Evolutionary conservation across 2,329 filamentous ascomycete genomes (phyloP).

Genomic region (Phialophora macrospora): DNA sequence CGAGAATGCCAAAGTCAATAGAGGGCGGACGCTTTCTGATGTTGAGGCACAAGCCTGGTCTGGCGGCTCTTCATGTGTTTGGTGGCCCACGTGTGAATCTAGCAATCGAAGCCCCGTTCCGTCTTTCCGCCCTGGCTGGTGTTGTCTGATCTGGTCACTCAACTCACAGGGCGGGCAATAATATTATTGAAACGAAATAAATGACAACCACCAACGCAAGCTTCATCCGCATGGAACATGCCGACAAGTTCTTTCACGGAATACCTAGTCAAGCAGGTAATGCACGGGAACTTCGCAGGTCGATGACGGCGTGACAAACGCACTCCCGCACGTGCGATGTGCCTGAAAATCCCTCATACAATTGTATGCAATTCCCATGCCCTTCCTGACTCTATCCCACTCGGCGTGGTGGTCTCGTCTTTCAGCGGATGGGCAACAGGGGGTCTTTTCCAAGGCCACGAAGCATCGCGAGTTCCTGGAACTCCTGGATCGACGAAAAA

Average conservation of each 20-base stretch:
- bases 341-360: constrained; percentile 1
- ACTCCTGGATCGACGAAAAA: neutral
- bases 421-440: neutral
- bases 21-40: neutral
- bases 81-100: too few species aligned
- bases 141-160: neutral
- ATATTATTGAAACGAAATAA: neutral
- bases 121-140: neutral
- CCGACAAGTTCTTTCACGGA: neutral
- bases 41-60: neutral
- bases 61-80: neutral
- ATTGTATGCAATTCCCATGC: neutral
- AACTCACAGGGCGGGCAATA: too few species aligned
- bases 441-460: neutral
- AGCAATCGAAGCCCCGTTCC: neutral
- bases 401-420: neutral
- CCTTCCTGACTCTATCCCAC: neutral
- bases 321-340: neutral
- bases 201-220: neutral
- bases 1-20: neutral
- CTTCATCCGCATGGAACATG: neutral
- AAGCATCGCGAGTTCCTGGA: neutral
- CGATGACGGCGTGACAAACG: neutral
- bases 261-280: neutral
- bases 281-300: neutral